phyloP scores from a whole-genome alignment of 2,329 filamentous ascomycete genomes.

The Colletotrichum destructivum region DNA sequence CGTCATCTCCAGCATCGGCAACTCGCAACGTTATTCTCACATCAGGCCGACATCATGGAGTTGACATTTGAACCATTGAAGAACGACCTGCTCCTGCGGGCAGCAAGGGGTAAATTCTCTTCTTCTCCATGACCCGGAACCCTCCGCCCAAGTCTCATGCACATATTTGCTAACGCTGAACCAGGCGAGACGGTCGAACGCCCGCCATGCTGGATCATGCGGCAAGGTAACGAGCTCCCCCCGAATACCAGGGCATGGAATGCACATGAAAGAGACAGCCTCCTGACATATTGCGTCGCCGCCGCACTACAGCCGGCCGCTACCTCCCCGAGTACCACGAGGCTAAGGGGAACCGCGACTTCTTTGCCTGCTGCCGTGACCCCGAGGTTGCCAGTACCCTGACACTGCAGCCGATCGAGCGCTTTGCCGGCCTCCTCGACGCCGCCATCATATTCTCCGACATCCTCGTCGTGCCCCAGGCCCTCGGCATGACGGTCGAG shows the following conservation, averaged over 20 bases:
- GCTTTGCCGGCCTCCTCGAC: constrained; percentile 91
- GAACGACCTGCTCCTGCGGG: constrained; percentile 92
- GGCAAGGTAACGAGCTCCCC: constrained; percentile 78
- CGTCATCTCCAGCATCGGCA: constrained; percentile 1
- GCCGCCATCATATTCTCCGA: constrained; percentile 99
- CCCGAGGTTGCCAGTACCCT: constrained; percentile 94
- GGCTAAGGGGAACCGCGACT: constrained; percentile 91
- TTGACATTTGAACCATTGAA: constrained; percentile 85
- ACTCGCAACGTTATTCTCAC: not conserved
- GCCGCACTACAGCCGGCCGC: constrained; percentile 78
- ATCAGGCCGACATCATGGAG: constrained; percentile 67
- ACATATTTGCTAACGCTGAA: constrained; percentile 44
- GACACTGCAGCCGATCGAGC: constrained; percentile 94
- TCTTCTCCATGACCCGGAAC: too few species aligned
- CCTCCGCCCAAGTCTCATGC: not conserved
- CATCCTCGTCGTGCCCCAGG: constrained; percentile 97
- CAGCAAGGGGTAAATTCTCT: constrained; percentile 81
- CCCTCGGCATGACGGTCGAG: constrained; percentile 98
- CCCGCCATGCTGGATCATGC: constrained; percentile 99
- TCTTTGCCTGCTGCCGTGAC: constrained; percentile 96
- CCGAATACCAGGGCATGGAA: constrained; percentile 1
- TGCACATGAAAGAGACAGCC: constrained; percentile 20
- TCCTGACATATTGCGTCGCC: constrained; percentile 15
- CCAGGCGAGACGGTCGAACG: constrained; percentile 91
- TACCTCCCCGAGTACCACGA: constrained; percentile 99